phyloP scores from a whole-genome alignment of 768 basidiomycete genomes.

The Serendipita sp. region DNA sequence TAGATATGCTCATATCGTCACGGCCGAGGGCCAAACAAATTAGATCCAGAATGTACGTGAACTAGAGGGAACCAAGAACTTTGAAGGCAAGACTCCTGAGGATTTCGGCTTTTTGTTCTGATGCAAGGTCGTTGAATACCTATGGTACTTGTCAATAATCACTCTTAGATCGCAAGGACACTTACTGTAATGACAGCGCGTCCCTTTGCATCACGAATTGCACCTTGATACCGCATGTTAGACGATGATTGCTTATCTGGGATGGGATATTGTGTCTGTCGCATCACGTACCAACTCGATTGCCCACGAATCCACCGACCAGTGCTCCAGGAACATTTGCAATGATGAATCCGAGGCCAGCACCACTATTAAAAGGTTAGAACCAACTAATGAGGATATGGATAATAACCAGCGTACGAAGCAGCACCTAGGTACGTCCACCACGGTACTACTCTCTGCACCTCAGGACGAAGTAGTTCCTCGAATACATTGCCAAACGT shows the following conservation, averaged over 20 bases:
- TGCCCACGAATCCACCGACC: conserved; percentile 76
- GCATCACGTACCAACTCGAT: conserved; percentile 45
- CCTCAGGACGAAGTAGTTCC: conserved; percentile 72
- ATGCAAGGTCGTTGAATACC: conserved; percentile 65
- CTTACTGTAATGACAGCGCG: background rate
- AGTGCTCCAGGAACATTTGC: conserved; percentile 78
- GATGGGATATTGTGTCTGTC: background rate
- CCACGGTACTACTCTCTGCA: conserved; percentile 50
- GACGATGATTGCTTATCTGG: background rate
- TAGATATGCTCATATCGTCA: too few relatives aligned
- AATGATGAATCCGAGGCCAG: conserved; percentile 32
- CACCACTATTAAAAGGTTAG: conserved; percentile 21
- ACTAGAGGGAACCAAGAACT: conserved; percentile 46
- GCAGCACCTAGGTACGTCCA: conserved; percentile 60
- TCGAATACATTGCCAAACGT: conserved; percentile 87
- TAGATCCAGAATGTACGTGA: background rate
- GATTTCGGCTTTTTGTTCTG: conserved; percentile 79
- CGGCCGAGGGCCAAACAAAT: too few relatives aligned
- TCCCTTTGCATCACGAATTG: conserved; percentile 75
- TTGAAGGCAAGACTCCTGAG: conserved; percentile 68
- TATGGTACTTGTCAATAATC: conserved; percentile 60
- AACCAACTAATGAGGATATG: background rate
- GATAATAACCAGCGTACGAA: conserved; percentile 19
- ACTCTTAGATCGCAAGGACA: conserved; percentile 21
- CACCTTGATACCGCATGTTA: conserved; percentile 15